A percentile compares a stretch with the other conserved stretches of the same genome.
Evolutionary conservation across 169 alveolate species (phyloP).

Genomic region (Plasmodium sp.): DNA sequence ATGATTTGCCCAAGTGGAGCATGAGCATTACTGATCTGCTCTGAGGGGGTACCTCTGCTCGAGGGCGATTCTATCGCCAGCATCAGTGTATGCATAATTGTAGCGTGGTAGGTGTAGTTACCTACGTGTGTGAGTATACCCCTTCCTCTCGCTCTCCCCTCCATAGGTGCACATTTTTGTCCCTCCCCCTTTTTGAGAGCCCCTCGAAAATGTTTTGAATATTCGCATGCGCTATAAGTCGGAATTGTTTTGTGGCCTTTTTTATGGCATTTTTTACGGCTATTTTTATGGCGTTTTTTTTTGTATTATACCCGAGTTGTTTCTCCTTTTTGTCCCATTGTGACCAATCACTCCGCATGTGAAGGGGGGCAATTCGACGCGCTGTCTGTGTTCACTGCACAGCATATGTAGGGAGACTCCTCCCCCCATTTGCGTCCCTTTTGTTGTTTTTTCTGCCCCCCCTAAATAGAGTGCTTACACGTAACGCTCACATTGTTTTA

Average conservation of each 20-base stretch:
- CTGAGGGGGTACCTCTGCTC: background rate
- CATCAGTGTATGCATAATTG: background rate
- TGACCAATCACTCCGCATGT: background rate
- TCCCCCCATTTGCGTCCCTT: background rate
- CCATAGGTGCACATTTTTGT: background rate
- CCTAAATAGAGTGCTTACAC: background rate
- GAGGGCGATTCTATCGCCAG: background rate
- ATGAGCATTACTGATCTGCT: slow-evolving; percentile 47
- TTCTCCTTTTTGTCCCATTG: background rate
- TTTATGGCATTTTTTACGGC: background rate
- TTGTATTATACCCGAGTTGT: background rate
- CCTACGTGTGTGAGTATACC: background rate
- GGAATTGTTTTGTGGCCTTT: background rate
- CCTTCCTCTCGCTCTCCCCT: background rate
- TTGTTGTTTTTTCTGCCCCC: background rate
- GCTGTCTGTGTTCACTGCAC: background rate
- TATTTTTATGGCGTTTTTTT: background rate
- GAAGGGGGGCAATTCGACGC: background rate
- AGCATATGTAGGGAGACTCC: background rate
- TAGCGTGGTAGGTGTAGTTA: background rate
- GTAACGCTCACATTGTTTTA: background rate
- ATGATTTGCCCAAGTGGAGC: slow-evolving; percentile 23
- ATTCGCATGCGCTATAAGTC: background rate
- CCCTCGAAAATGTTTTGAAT: background rate
- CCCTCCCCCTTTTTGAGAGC: background rate